Base-by-base conservation (phyloP, 164 flowering plant genomes). In the Chimonanthus praecox region DNA sequence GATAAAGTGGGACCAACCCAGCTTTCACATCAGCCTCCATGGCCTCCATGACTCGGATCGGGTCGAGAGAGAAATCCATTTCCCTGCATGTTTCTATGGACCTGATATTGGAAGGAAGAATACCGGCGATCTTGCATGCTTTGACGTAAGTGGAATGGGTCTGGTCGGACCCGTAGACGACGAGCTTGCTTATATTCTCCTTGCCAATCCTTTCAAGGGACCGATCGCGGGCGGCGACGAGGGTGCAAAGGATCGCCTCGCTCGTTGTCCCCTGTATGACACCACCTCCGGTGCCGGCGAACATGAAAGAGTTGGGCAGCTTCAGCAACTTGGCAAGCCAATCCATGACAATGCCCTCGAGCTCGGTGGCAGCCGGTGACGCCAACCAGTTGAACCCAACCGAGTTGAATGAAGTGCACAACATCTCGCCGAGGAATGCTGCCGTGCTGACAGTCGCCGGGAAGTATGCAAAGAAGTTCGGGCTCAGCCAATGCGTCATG, bases 291-390 rank as follows among this genome's bases (percentile, higher is more conserved):
- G 74, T 60, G 47, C 75, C 64, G 3, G 87, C 75, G 64, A 87
- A 87, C 81, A 78, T 74, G 80, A 90, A 87, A 0, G 83, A 66
- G 2, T 72, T 71, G 1, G 92, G 94, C 0, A 88, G 84, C 48
- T 77, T 58, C 1, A 88, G 83, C 85, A 87, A 79, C 46, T 49
- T 18, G 1, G 83, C 75, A 7, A 72, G 67, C 94, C 92, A 90
- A 21, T 89, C 91, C 90, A 85, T 81, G 68, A 88, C 90, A 4
- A 83, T 66, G 72, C 74, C 82, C 70, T 89, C 90, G 0, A 88
- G 84, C 87, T 88, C 91, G n/a, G 91, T 89, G 0, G 90, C 81
- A 0, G 94, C 88, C 0, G 91, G 90, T 1, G 90, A 85, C 0
- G 90, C 82, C 0, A 86, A 73, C 93, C 93, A 89, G 72, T 84